These are phyloP conservation scores for Gossypium arboreum DNA, from an alignment of 345 rosid species.

Conservation along the genomic window DNA sequence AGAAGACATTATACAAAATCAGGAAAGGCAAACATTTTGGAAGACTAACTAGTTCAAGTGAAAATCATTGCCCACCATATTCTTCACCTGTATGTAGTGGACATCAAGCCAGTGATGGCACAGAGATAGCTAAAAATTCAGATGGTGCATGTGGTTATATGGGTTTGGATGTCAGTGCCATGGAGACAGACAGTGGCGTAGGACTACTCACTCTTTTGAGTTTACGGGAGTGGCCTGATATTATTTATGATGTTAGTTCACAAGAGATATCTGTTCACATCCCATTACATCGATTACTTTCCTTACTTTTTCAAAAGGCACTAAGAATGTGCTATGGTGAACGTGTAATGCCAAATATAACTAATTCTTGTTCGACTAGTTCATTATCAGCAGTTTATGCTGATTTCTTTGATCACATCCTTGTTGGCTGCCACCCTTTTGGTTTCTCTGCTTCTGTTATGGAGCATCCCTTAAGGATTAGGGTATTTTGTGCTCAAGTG, in stretches of 20 bases:
- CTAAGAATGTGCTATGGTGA: constrained; percentile 62
- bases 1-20: constrained; percentile 50
- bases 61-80: constrained; percentile 33
- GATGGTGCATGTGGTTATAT: constrained; percentile 32
- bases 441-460: constrained; percentile 83
- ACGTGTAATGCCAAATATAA: constrained; percentile 30
- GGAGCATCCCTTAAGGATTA: constrained; percentile 88
- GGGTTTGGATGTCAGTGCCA: constrained; percentile 32
- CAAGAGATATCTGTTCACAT: constrained; percentile 82
- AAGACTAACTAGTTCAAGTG: constrained; percentile 47
- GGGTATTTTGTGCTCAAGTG: constrained; percentile 90
- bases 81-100: constrained; percentile 32
- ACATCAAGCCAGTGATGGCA: constrained; percentile 26
- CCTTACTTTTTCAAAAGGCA: constrained; percentile 70
- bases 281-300: constrained; percentile 76
- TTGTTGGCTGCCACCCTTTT: constrained; percentile 59
- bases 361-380: constrained; percentile 28
- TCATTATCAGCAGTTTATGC: constrained; percentile 27
- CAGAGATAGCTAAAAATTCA: constrained; percentile 35
- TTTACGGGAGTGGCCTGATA: constrained; percentile 62
- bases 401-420: constrained; percentile 64
- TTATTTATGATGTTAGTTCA: constrained; percentile 71
- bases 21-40: constrained; percentile 50
- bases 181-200: constrained; percentile 31
- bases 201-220: constrained; percentile 33